phyloP scores from a whole-genome alignment of 192 early-diverging fungal species.

The Coemansia interrupta region DNA sequence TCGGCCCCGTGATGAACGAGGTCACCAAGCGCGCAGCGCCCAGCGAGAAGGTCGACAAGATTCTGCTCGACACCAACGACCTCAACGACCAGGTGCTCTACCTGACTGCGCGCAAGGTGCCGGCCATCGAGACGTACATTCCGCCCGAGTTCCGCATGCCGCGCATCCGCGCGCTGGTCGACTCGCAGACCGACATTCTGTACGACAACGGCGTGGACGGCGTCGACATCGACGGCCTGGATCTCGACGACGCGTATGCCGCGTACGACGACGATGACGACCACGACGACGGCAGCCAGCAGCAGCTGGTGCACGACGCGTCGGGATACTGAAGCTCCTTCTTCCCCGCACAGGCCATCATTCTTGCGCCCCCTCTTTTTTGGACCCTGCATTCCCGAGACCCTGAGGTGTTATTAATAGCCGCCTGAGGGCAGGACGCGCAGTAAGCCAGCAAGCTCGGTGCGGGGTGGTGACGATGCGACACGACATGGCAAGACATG shows the following conservation, averaged over 20 bases:
- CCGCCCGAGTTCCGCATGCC: conserved; percentile 62
- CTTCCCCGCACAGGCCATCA: too few species aligned
- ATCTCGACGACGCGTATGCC: conserved; percentile 3
- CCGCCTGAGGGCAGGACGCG: too few species aligned
- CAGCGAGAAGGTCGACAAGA: conserved; percentile 84
- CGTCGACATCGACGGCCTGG: conserved; percentile 5
- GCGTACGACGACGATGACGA: neutral
- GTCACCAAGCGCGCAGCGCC: conserved; percentile 78
- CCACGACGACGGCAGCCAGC: neutral
- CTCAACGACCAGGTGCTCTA: conserved; percentile 60
- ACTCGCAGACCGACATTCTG: conserved; percentile 48
- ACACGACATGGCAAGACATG: too few species aligned
- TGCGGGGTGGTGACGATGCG: too few species aligned
- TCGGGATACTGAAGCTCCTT: too few species aligned
- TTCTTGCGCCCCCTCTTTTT: too few species aligned
- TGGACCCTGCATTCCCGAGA: too few species aligned
- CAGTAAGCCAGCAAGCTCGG: too few species aligned
- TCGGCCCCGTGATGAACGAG: conserved; percentile 84
- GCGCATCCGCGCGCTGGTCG: conserved; percentile 40
- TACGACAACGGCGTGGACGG: conserved; percentile 39
- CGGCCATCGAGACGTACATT: conserved; percentile 69
- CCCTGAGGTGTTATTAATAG: too few species aligned
- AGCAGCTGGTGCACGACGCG: too few species aligned
- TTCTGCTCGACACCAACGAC: conserved; percentile 79
- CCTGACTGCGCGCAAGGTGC: conserved; percentile 61